Evolutionary conservation across 1,284 basidiomycete species (phyloP), one percentile per base, ranked within the genome.

Genomic region (Mrakiaceae sp.): DNA sequence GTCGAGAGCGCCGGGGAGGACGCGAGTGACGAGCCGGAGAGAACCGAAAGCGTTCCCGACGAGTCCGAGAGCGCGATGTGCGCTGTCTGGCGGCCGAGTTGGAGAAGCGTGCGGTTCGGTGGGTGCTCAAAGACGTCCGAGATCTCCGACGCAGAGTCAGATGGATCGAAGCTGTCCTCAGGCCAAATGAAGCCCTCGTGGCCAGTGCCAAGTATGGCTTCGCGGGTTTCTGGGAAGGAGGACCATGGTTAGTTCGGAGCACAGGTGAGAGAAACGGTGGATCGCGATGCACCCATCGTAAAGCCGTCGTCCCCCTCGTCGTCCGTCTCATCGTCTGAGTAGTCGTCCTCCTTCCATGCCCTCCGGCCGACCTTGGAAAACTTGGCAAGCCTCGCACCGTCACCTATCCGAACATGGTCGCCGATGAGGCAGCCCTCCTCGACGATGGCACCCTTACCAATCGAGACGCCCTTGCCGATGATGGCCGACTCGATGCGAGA

Each of bases 311-410:
- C 77, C 14, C 73, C 77, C 49, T 78, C 77, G 42, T 79, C 78
- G 11, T 78, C 78, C 4, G 79, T 78, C 27, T 82, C 82, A 70
- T 85, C 80, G 59, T 89, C 78, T 42, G 85, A 82, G 69, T 90
- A 87, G 69, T 88, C 83, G 56, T 88, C 85, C 72, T 88, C 87
- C 65, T 55, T 88, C 87, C 7, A 89, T 83, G 59, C 88, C 81
- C 72, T 90, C 84, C 67, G 81, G 77, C 75, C 91, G 55, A 98
- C 79, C 63, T 90, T 80, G 69, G 85, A 83, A 71, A 89, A 93
- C 39, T 84, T 82, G 40, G 79, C 77, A 48, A 97, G 72, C 62
- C 74, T 78, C n/a, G 87, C 87, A 44, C 82, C 83, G 58, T 86
- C 85, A 63, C 84, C 84, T 57, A 97, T 81, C 53, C 75, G 78